A percentile compares a stretch with the other conserved stretches of the same genome.
Evolutionary conservation across 2,329 filamentous ascomycete species (phyloP).

Genomic region (Mycogone perniciosa): DNA sequence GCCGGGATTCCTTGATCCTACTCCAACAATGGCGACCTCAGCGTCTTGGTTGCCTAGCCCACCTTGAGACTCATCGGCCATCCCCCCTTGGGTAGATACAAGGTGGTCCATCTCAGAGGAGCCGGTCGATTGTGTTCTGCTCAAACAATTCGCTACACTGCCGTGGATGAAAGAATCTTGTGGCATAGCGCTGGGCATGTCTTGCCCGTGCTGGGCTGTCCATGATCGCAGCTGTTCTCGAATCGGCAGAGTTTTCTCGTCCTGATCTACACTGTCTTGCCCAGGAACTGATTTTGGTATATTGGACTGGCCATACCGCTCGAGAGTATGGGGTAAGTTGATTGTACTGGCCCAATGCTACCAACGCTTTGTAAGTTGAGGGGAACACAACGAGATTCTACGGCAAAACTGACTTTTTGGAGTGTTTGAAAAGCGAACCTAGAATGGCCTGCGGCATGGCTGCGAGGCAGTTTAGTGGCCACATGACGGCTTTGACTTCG

Average conservation of each 20-base stretch:
- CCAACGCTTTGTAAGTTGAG: constrained; percentile 1
- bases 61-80: constrained; percentile 22
- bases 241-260: constrained; percentile 22
- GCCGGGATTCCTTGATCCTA: constrained; percentile 31
- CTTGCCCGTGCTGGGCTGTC: constrained; percentile 31
- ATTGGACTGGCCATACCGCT: constrained; percentile 6
- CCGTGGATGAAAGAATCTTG: constrained; percentile 22
- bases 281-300: background rate
- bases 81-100: constrained; percentile 17
- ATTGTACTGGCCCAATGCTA: constrained; percentile 16
- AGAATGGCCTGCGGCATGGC: background rate
- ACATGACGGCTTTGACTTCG: background rate
- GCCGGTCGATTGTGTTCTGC: constrained; percentile 28
- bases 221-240: constrained; percentile 37
- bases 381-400: background rate
- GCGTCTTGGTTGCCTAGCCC: constrained; percentile 23
- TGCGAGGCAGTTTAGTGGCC: background rate
- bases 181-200: constrained; percentile 16
- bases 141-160: constrained; percentile 26
- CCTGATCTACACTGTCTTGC: constrained; percentile 3
- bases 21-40: constrained; percentile 21
- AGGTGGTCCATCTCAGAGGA: constrained; percentile 27
- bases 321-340: background rate
- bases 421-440: background rate
- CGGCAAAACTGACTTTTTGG: constrained; percentile 3